Percentiles rank a stretch among this genome's conserved stretches.
Conservation (phyloP, 495 filamentous ascomycete species). For the Paragyromitra xinjiangensis region DNA sequence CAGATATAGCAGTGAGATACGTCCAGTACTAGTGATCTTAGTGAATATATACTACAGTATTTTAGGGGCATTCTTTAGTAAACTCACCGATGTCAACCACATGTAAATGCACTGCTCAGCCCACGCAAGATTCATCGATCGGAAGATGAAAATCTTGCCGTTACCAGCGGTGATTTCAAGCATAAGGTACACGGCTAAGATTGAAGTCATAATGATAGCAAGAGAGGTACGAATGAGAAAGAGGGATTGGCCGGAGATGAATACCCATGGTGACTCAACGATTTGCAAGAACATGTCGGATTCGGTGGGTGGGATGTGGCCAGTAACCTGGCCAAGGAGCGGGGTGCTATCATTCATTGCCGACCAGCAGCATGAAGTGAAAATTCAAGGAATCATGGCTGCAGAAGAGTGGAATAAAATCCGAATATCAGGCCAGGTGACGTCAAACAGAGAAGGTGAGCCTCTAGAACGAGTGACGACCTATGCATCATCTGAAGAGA, state of each 20-base stretch:
- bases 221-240: slow-evolving; percentile 37
- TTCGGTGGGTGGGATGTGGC: slow-evolving; percentile 37
- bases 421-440: background rate
- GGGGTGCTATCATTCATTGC: slow-evolving; percentile 41
- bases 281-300: slow-evolving; percentile 40
- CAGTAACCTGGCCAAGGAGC: slow-evolving; percentile 41
- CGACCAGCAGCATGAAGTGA: background rate
- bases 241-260: slow-evolving; percentile 27
- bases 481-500: too few relatives aligned
- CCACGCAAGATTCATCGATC: slow-evolving; percentile 38
- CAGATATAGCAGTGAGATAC: slow-evolving; percentile 16
- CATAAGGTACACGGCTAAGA: slow-evolving; percentile 26
- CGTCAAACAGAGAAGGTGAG: too few relatives aligned
- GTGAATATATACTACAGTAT: background rate
- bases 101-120: slow-evolving; percentile 37
- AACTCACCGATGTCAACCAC: slow-evolving; percentile 42
- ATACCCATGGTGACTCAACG: slow-evolving; percentile 36
- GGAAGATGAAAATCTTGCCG: slow-evolving; percentile 31
- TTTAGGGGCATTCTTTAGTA: background rate
- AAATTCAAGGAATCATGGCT: background rate
- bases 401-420: background rate
- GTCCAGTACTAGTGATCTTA: slow-evolving; percentile 33
- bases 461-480: too few relatives aligned
- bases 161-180: slow-evolving; percentile 24
- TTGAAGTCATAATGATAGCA: slow-evolving; percentile 18